These are phyloP conservation scores for Medicago lupulina DNA, from an alignment of 306 rosid species.

Conservation along the genomic window DNA sequence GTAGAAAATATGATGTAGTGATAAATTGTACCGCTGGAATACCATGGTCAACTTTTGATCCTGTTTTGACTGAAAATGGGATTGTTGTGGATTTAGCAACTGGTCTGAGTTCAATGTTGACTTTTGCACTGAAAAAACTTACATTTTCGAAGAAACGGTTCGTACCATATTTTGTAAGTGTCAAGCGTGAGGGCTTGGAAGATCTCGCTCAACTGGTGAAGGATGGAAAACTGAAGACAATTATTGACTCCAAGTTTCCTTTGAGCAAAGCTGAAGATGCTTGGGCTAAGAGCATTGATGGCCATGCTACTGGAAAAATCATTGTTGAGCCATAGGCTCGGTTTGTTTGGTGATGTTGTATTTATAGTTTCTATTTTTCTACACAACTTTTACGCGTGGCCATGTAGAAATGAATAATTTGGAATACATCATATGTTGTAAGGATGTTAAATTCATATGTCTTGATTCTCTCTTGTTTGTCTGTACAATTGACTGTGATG, in stretches of 20 bases:
- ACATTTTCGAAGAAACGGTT: background rate
- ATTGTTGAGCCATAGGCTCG: conserved; percentile 12
- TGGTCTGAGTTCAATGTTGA: background rate
- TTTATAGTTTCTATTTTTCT: conserved; percentile 27
- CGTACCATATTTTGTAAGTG: background rate
- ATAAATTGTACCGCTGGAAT: background rate
- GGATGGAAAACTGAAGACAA: background rate
- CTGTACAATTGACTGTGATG: conserved; percentile 3
- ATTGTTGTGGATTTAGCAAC: background rate
- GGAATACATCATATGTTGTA: conserved; percentile 5
- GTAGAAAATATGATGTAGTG: background rate
- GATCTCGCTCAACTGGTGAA: background rate
- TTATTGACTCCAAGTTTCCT: background rate
- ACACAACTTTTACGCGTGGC: conserved; percentile 3
- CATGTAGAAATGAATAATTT: conserved; percentile 14
- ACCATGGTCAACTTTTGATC: background rate
- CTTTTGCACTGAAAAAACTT: background rate
- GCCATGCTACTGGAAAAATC: background rate
- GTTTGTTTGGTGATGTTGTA: conserved; percentile 34
- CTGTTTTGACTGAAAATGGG: background rate
- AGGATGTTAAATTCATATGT: conserved; percentile 6
- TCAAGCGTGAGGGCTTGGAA: background rate
- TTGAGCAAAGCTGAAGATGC: background rate
- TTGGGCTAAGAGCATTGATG: background rate
- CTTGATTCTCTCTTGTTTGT: background rate